These are phyloP conservation scores for Phytophthora quininea DNA, from an alignment of 352 stramenopile species.

Conservation along the genomic window DNA sequence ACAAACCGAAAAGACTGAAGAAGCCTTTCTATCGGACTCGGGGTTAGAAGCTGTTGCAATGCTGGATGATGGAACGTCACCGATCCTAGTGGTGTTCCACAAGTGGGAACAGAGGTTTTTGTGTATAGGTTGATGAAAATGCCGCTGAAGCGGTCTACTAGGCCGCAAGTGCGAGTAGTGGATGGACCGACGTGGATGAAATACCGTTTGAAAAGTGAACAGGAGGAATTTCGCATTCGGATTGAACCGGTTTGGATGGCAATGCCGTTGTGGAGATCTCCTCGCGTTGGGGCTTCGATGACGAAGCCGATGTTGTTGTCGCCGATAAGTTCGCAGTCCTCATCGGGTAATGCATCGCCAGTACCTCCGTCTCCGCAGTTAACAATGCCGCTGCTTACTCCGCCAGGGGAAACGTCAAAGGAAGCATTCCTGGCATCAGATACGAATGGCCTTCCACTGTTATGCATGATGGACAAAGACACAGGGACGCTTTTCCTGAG, in stretches of 20 bases:
- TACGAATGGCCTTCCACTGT: constrained; percentile 27
- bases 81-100: constrained; percentile 62
- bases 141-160: constrained; percentile 4
- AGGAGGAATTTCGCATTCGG: constrained; percentile 33
- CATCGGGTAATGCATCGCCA: constrained; percentile 10
- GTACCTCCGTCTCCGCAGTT: constrained; percentile 17
- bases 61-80: constrained; percentile 17
- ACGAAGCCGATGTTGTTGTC: constrained; percentile 29
- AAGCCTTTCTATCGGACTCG: constrained; percentile 54
- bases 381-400: constrained; percentile 6
- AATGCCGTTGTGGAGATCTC: constrained; percentile 38
- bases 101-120: constrained; percentile 49
- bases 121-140: constrained; percentile 48
- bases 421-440: constrained; percentile 47
- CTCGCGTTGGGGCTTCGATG: constrained; percentile 16
- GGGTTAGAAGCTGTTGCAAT: constrained; percentile 60
- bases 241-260: constrained; percentile 57
- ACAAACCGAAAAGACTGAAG: constrained; percentile 1
- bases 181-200: constrained; percentile 50
- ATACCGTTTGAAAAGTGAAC: constrained; percentile 35
- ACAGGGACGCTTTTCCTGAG: constrained; percentile 42
- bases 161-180: constrained; percentile 38
- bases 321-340: constrained; percentile 21
- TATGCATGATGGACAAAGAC: constrained; percentile 58
- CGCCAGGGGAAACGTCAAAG: constrained; percentile 14